Base-by-base conservation (phyloP, 2,329 filamentous ascomycete species). In the Clonostachys byssicola region DNA sequence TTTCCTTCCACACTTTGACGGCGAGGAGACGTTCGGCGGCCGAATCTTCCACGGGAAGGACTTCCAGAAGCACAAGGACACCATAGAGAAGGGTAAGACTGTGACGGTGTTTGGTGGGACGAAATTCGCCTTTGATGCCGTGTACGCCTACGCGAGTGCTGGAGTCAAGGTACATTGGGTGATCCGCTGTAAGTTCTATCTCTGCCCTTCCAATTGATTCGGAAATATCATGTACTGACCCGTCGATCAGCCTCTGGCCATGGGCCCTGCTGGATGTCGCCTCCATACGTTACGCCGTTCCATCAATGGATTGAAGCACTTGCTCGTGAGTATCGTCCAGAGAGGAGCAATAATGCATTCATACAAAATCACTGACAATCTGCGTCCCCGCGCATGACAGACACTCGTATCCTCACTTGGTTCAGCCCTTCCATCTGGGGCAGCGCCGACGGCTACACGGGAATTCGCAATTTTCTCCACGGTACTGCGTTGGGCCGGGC, bases 401-500 rank as follows among this genome's bases (percentile, higher is more conserved):
- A 45, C 23, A 40, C 35, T 17, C 46, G 46, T 5, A 18, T 45
- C 33, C 23, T 48, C 5, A 36, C 77, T 1, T 87, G 81, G 77
- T 77, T 88, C 57, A 80, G 73, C 17, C 84, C 85, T 0, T 87
- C 83, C 52, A 73, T 81, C 2, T 88, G 81, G 80, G 82, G 80
- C 2, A 63, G 67, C 3, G 74, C 71, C 12, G 78, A 79, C 51
- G 80, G 78, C 1, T 78, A 66, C 43, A 67, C 72, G 7, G 62
- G 60, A n/a, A 57, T 75, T 0, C 65, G 77, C 4, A 57, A 59
- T 5, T 73, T 79, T 42, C 56, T 83, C 3, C 77, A 83, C 44
- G 64, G 69, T 3, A 81, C 74, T 1, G 60, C 63, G 40, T 20
- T 80, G 0, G 78, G 79, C 1, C 65, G 74, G 2, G 66, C 65